Conservation (phyloP, 495 filamentous ascomycete species). For the Letharia lupina region DNA sequence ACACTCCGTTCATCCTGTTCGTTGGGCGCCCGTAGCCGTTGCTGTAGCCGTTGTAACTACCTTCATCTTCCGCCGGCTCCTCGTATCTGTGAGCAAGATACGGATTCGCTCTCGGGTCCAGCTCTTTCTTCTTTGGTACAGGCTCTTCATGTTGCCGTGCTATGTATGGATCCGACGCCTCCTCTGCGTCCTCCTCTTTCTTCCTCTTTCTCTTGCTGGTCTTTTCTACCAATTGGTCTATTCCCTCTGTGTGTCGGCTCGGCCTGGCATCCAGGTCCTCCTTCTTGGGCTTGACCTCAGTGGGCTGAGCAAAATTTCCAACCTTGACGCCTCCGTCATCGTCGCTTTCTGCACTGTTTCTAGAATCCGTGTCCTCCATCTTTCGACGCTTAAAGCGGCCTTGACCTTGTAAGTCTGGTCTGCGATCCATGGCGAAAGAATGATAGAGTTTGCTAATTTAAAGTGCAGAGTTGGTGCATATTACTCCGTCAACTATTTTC, state of each 20-base stretch:
- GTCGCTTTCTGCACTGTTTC: conserved; percentile 29
- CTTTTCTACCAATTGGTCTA: not conserved
- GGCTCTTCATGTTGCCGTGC: conserved; percentile 12
- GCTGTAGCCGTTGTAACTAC: conserved; percentile 30
- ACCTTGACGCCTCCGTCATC: conserved; percentile 36
- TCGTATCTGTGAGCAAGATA: conserved; percentile 89
- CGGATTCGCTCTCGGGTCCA: conserved; percentile 58
- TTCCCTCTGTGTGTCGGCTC: not conserved
- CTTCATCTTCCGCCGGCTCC: conserved; percentile 27
- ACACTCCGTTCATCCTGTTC: conserved; percentile 25
- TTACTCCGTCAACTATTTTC: not conserved
- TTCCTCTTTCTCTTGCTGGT: not conserved
- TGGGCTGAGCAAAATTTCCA: conserved; percentile 13
- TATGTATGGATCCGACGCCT: conserved; percentile 8
- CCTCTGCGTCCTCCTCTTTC: conserved; percentile 1
- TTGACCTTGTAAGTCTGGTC: conserved; percentile 36
- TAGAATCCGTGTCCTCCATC: conserved; percentile 23
- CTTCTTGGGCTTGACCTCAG: conserved; percentile 1
- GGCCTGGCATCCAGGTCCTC: not conserved
- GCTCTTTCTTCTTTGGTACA: conserved; percentile 30
- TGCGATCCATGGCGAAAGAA: conserved; percentile 11
- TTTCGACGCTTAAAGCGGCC: conserved; percentile 43
- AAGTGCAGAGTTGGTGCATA: not conserved
- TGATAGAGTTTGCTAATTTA: not conserved
- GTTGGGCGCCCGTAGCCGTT: conserved; percentile 33